Percentiles rank a stretch among this genome's conserved stretches.
Evolutionary conservation across 2,329 filamentous ascomycete genomes (phyloP).

Genomic region (Daldinia sp.): DNA sequence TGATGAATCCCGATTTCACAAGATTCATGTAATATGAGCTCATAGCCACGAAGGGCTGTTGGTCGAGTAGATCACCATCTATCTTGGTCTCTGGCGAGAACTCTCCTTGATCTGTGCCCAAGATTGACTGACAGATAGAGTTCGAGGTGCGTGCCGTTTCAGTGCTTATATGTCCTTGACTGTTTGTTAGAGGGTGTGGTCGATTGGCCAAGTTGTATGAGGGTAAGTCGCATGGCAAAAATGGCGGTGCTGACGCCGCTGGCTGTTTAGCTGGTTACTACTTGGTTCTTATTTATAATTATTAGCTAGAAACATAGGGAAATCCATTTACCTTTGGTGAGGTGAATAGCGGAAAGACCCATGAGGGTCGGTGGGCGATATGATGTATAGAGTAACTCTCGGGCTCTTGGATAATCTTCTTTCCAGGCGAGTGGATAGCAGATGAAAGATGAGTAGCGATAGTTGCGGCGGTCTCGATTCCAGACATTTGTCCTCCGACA

Average conservation of each 20-base stretch:
- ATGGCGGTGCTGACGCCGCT: constrained; percentile 64
- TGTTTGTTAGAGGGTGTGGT: constrained; percentile 69
- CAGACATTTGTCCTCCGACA: constrained; percentile 85
- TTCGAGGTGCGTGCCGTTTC: constrained; percentile 69
- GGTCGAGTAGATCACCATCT: constrained; percentile 55
- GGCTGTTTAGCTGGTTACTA: constrained; percentile 56
- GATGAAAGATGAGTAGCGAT: constrained; percentile 79
- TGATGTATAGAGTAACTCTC: constrained; percentile 73
- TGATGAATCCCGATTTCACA: constrained; percentile 73
- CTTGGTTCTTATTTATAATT: constrained; percentile 30
- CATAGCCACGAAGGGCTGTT: constrained; percentile 75
- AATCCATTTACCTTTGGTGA: constrained; percentile 60
- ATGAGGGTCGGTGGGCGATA: constrained; percentile 75
- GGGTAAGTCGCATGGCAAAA: constrained; percentile 78
- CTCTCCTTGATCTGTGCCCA: constrained; percentile 67
- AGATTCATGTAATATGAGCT: constrained; percentile 81
- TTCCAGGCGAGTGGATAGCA: constrained; percentile 64
- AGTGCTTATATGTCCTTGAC: constrained; percentile 71
- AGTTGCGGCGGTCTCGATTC: constrained; percentile 79
- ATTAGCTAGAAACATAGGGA: background rate
- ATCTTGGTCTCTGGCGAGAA: constrained; percentile 60
- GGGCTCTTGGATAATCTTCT: constrained; percentile 56
- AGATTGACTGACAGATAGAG: constrained; percentile 59
- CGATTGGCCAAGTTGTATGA: constrained; percentile 77
- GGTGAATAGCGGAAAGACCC: constrained; percentile 74